Conservation (phyloP, 768 basidiomycete genomes). For the Tricholomella constricta region DNA sequence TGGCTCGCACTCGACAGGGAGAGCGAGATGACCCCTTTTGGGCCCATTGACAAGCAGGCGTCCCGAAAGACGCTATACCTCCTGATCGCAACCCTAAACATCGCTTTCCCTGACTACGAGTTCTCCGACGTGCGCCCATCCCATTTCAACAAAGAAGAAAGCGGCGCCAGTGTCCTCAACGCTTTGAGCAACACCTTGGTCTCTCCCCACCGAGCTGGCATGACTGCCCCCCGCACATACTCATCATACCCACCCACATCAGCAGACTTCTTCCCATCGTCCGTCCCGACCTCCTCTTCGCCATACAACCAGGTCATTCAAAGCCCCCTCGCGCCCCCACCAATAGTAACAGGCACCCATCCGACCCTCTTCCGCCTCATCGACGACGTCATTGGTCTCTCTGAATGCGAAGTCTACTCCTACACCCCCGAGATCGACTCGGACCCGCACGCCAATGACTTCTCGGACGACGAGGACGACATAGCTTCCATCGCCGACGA, state of each 20-base stretch:
- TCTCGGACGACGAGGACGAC: slow-evolving; percentile 79
- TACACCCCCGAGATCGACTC: slow-evolving; percentile 92
- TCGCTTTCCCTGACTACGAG: slow-evolving; percentile 97
- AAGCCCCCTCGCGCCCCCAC: slow-evolving; percentile 71
- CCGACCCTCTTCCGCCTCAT: slow-evolving; percentile 86
- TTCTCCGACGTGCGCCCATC: slow-evolving; percentile 91
- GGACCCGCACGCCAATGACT: slow-evolving; percentile 90
- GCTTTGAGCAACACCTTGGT: slow-evolving; percentile 83
- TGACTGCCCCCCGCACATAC: slow-evolving; percentile 76
- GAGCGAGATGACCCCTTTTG: slow-evolving; percentile 84
- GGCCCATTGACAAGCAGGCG: slow-evolving; percentile 81
- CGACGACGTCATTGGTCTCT: slow-evolving; percentile 85
- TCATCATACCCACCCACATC: slow-evolving; percentile 81
- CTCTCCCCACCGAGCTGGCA: slow-evolving; percentile 67
- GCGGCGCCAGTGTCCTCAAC: slow-evolving; percentile 77
- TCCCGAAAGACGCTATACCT: slow-evolving; percentile 93
- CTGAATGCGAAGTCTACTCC: slow-evolving; percentile 94
- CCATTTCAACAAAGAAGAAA: slow-evolving; percentile 86
- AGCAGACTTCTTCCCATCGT: slow-evolving; percentile 75
- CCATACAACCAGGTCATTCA: slow-evolving; percentile 58
- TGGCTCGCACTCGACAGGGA: slow-evolving; percentile 73
- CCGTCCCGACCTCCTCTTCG: slow-evolving; percentile 70
- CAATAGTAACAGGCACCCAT: slow-evolving; percentile 81
- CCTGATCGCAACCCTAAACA: slow-evolving; percentile 94
- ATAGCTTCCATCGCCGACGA: slow-evolving; percentile 66